Base-by-base conservation (phyloP, 306 rosid species). In the Castanopsis chinensis region DNA sequence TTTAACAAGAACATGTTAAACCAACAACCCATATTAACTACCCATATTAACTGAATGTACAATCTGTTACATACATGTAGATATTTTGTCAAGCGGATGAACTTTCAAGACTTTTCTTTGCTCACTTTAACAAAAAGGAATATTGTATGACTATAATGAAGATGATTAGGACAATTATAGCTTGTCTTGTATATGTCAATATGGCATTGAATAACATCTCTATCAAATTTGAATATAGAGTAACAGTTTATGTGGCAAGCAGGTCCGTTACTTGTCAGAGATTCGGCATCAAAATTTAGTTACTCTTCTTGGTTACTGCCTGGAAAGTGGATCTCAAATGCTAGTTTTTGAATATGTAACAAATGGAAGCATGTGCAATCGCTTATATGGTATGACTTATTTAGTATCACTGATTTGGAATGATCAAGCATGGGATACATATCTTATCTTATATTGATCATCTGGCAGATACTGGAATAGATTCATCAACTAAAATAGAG, bases 271-370 rank as follows among this genome's bases (percentile, higher is more conserved):
- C 15, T 68, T 86, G 78, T 81, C 84, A 33, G 87, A 86, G 90
- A 75, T 86, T 81, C 87, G 20, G 55, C 86, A 86, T 64, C 83
- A 82, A 17, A 76, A 86, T 82, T 72, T 86, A 60, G 90, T 86
- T 72, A 41, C 77, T 75, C 75, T 81, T 33, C 82, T 83, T 41
- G 90, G 90, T 71, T 86, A 77, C 84, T 81, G 90, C 84, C 90
- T 83, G 79, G 85, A 83, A 86, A 81, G 77, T 52, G 90, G 85
- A 76, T 83, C 74, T 74, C 90, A 86, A 59, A 79, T 86, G 69
- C 60, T 86, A 82, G 86, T 86, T 75, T 81, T 69, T 49, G 90
- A 86, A 76, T 75, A 86, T 43, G 65, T 86, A 58, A 87, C 90
- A 11, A 86, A 76, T 57, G 90, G 90, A 14, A 81, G 78, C 78